A percentile compares a stretch with the other conserved stretches of the same genome.
These are phyloP conservation scores for Meredithiella fracta DNA, from an alignment of 2,329 filamentous ascomycete species.

Conservation along the genomic window DNA sequence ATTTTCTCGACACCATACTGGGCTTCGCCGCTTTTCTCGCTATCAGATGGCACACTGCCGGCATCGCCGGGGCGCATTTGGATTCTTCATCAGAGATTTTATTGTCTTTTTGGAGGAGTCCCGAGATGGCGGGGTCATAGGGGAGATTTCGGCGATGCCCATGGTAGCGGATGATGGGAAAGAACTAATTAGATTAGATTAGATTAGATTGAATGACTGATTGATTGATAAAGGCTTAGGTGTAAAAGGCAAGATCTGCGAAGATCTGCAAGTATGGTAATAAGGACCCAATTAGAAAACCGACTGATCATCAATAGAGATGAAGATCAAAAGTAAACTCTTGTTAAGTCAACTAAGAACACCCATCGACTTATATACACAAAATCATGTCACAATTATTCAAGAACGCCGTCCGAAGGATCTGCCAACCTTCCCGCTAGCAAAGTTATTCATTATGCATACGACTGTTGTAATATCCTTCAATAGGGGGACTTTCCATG, in stretches of 20 bases:
- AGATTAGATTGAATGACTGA: constrained; percentile 1
- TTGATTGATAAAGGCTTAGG: neutral
- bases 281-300: neutral
- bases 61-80: neutral
- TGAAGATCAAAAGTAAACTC: too few species aligned
- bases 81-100: neutral
- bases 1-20: constrained; percentile 32
- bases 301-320: neutral
- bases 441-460: too few species aligned
- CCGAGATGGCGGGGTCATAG: neutral
- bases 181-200: constrained; percentile 1
- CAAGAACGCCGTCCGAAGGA: too few species aligned
- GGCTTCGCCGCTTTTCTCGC: constrained; percentile 20
- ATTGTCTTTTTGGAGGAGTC: neutral
- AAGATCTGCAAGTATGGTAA: too few species aligned
- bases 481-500: too few species aligned
- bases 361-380: too few species aligned
- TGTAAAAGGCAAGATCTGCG: neutral
- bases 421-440: too few species aligned
- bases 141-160: neutral
- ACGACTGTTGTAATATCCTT: too few species aligned
- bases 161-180: neutral
- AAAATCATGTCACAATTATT: too few species aligned
- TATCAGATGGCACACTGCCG: neutral
- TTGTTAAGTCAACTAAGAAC: too few species aligned